Evolutionary conservation across 352 stramenopile genomes (phyloP).

Genomic region (Blastocystis sp.): DNA sequence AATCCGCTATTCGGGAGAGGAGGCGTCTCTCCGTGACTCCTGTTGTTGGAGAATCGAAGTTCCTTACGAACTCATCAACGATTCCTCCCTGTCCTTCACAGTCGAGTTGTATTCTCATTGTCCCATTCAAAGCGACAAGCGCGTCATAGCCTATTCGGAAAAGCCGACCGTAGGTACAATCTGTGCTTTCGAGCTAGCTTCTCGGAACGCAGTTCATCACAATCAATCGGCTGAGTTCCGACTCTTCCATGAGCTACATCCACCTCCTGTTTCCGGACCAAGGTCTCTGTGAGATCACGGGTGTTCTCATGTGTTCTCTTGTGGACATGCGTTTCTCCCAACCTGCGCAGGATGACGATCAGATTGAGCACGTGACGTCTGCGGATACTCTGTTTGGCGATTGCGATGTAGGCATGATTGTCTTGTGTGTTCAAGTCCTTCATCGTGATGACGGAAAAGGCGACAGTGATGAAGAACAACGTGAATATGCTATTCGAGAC

Average conservation of each 20-base stretch:
- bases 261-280: constrained; percentile 22
- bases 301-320: constrained; percentile 10
- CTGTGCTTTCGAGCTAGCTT: not conserved
- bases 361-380: not conserved
- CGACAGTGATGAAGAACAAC: not conserved
- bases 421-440: not conserved
- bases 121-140: constrained; percentile 29
- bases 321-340: constrained; percentile 18
- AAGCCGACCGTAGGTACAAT: not conserved
- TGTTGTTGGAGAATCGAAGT: constrained; percentile 49
- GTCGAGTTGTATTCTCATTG: constrained; percentile 29
- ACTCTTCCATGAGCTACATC: constrained; percentile 14
- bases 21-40: constrained; percentile 42
- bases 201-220: constrained; percentile 27
- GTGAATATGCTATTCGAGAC: not conserved
- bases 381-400: not conserved
- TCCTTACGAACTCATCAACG: constrained; percentile 9
- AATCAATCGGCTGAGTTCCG: not conserved
- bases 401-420: not conserved
- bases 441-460: not conserved
- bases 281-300: constrained; percentile 7
- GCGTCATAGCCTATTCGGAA: constrained; percentile 21
- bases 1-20: constrained; percentile 42
- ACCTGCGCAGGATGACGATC: not conserved
- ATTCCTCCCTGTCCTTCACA: constrained; percentile 2